These are phyloP conservation scores for Knoxdaviesia capensis DNA, from an alignment of 2,329 filamentous ascomycete species.

Conservation along the genomic window DNA sequence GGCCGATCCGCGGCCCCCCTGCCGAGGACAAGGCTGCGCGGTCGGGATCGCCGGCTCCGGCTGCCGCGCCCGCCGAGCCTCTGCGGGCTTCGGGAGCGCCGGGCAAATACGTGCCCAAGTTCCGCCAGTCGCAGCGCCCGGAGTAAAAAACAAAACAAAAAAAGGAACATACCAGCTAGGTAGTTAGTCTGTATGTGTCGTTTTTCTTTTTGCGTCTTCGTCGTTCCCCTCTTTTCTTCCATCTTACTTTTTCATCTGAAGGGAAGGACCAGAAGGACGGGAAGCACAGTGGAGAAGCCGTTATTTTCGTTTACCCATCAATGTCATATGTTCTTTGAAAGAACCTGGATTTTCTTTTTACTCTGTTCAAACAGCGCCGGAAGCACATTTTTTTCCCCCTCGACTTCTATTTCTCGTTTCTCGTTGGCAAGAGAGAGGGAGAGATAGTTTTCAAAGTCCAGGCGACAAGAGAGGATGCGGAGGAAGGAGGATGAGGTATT, in stretches of 20 bases:
- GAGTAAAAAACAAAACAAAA: conserved; percentile 4
- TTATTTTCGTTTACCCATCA: not conserved
- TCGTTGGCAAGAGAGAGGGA: too few relatives aligned
- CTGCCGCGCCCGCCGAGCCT: conserved; percentile 20
- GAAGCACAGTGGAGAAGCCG: not conserved
- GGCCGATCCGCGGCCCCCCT: conserved; percentile 22
- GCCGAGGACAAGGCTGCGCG: conserved; percentile 20
- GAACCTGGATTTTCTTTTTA: not conserved
- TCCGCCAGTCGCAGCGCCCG: conserved; percentile 18
- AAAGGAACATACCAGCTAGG: not conserved
- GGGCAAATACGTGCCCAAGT: conserved; percentile 37
- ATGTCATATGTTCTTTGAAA: not conserved
- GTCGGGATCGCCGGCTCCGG: conserved; percentile 19
- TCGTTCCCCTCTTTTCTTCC: not conserved
- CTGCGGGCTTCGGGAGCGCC: conserved; percentile 30
- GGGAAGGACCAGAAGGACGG: not conserved
- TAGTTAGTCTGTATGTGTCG: not conserved
- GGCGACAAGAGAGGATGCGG: too few relatives aligned
- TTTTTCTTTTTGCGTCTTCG: not conserved
- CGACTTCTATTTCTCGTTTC: too few relatives aligned
- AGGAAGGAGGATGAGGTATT: too few relatives aligned
- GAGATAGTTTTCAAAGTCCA: too few relatives aligned
- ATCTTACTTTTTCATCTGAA: not conserved
- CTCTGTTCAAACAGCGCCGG: too few relatives aligned
- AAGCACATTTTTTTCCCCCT: too few relatives aligned